phyloP scores from a whole-genome alignment of 2,329 filamentous ascomycete genomes.

The Colletotrichum paranaense region DNA sequence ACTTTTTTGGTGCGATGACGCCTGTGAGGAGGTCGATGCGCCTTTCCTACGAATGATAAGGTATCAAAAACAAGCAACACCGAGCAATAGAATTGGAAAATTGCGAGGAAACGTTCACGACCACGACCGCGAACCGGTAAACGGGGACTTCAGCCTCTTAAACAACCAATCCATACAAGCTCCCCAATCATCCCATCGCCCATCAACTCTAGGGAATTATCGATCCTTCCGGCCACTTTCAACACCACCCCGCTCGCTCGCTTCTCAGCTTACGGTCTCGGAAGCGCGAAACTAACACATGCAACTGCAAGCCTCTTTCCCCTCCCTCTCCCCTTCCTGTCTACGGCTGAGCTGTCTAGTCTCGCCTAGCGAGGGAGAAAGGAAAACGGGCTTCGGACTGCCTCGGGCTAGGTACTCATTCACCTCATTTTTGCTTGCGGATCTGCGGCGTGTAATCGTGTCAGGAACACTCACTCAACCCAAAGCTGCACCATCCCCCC shows the following conservation, averaged over 20 bases:
- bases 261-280: slow-evolving; percentile 25
- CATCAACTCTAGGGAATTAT: slow-evolving; percentile 2
- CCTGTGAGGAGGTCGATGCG: background rate
- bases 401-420: background rate
- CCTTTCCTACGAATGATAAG: background rate
- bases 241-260: background rate
- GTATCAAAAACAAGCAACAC: slow-evolving; percentile 26
- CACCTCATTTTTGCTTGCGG: background rate
- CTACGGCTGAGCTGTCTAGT: slow-evolving; percentile 20
- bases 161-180: slow-evolving; percentile 4
- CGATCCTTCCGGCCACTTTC: slow-evolving; percentile 20
- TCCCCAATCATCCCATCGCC: slow-evolving; percentile 1
- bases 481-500: background rate
- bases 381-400: background rate
- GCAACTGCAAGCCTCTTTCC: slow-evolving; percentile 15
- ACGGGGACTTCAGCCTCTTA: slow-evolving; percentile 27
- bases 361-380: background rate
- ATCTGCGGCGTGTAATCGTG: background rate
- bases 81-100: slow-evolving; percentile 4
- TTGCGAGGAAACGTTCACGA: background rate
- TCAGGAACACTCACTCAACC: slow-evolving; percentile 8
- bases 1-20: background rate
- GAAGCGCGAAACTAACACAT: slow-evolving; percentile 15
- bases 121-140: background rate
- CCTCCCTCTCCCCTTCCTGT: slow-evolving; percentile 4